These are phyloP conservation scores for Lathyrus sativus DNA, from an alignment of 306 rosid species.

Conservation along the genomic window DNA sequence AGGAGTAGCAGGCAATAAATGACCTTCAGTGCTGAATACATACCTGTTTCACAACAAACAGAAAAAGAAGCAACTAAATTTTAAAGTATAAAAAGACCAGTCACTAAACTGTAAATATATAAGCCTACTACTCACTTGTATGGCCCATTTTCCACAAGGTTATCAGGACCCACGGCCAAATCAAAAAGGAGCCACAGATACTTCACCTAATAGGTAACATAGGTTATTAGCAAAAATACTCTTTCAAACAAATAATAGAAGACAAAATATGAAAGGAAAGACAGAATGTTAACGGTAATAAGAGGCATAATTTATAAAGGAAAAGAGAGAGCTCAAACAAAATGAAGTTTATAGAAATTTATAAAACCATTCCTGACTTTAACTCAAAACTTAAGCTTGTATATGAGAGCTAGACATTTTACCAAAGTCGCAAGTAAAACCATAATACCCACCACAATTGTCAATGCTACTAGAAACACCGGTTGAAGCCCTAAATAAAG, in stretches of 20 bases:
- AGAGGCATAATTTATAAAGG: slow-evolving; percentile 25
- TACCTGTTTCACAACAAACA: slow-evolving; percentile 55
- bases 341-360: slow-evolving; percentile 8
- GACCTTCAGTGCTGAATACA: slow-evolving; percentile 95
- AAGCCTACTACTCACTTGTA: slow-evolving; percentile 78
- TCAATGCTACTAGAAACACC: slow-evolving; percentile 19
- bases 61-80: slow-evolving; percentile 13
- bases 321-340: slow-evolving; percentile 13
- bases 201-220: slow-evolving; percentile 63
- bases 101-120: slow-evolving; percentile 34
- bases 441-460: slow-evolving; percentile 11
- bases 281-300: not conserved
- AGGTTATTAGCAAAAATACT: slow-evolving; percentile 33
- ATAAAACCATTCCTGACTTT: slow-evolving; percentile 12
- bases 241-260: slow-evolving; percentile 19
- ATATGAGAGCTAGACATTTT: not conserved
- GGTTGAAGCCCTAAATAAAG: slow-evolving; percentile 4
- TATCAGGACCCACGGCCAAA: slow-evolving; percentile 91
- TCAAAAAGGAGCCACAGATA: slow-evolving; percentile 99
- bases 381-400: slow-evolving; percentile 24
- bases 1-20: slow-evolving; percentile 87
- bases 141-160: slow-evolving; percentile 95
- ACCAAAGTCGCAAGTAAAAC: slow-evolving; percentile 26
- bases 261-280: slow-evolving; percentile 16
- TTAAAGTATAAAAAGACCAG: slow-evolving; percentile 20